Evolutionary conservation across 2,329 filamentous ascomycete species (phyloP).

Genomic region (Pseudopithomyces chartarum): DNA sequence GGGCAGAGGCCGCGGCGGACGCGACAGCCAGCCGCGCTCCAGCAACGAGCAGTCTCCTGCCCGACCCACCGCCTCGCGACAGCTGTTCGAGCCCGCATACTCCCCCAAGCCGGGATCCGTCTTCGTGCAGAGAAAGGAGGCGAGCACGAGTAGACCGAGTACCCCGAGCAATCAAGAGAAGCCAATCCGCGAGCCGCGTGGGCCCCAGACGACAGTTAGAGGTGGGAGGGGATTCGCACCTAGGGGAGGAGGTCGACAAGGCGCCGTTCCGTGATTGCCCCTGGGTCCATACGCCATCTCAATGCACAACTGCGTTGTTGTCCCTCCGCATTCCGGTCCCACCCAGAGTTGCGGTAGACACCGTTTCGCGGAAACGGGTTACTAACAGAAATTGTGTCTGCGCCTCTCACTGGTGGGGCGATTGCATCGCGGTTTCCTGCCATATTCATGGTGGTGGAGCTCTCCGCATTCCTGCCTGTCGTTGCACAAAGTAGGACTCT

Average conservation of each 20-base stretch:
- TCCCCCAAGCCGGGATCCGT: conserved; percentile 65
- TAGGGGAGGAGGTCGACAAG: conserved; percentile 54
- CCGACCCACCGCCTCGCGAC: conserved; percentile 48
- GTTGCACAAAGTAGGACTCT: neutral
- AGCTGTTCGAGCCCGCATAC: conserved; percentile 80
- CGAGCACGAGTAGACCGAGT: conserved; percentile 51
- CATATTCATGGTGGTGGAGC: neutral
- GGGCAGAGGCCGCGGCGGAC: conserved; percentile 42
- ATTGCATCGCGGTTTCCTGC: no score
- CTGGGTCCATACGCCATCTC: neutral
- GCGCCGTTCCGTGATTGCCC: conserved; percentile 11
- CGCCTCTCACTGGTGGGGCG: neutral
- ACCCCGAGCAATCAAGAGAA: conserved; percentile 68
- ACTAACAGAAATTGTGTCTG: neutral
- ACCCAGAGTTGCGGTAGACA: neutral
- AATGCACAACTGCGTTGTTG: conserved; percentile 2
- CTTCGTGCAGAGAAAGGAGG: conserved; percentile 51
- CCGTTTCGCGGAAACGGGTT: neutral
- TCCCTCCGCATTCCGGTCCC: neutral
- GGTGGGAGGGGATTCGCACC: conserved; percentile 78
- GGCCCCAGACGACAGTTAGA: conserved; percentile 76
- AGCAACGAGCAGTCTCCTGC: conserved; percentile 45
- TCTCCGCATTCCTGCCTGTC: neutral
- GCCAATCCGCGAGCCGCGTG: conserved; percentile 74
- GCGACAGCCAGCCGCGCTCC: conserved; percentile 45